A percentile compares a stretch with the other conserved stretches of the same genome.
Conservation (phyloP, 495 filamentous ascomycete species). For the Aspergillus baeticus region DNA sequence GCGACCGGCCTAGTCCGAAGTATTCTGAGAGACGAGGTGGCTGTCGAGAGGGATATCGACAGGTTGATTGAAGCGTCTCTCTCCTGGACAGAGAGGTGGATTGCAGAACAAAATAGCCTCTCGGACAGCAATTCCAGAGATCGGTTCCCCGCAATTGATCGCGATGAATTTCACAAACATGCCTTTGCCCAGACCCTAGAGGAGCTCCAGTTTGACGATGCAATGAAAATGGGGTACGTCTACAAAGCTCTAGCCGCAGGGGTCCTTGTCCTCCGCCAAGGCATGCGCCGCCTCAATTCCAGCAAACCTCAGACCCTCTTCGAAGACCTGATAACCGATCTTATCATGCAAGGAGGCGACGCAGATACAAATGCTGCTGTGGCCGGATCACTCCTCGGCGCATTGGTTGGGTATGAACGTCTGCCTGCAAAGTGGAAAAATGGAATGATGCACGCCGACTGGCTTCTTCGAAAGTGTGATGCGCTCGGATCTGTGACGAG, state of each 20-base stretch:
- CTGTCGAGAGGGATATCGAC: not conserved
- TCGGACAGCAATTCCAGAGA: not conserved
- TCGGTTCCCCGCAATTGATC: not conserved
- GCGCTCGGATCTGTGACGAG: not conserved
- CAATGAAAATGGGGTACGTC: constrained; percentile 3
- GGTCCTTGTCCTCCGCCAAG: not conserved
- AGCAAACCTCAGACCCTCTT: not conserved
- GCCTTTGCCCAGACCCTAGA: not conserved
- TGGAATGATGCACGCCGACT: not conserved
- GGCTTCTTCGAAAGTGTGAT: not conserved
- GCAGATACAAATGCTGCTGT: constrained; percentile 3
- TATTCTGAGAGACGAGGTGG: not conserved
- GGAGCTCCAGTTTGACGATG: not conserved
- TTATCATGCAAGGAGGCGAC: not conserved
- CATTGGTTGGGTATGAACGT: not conserved
- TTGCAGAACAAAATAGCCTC: not conserved
- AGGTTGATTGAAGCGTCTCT: not conserved
- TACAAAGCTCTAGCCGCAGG: not conserved
- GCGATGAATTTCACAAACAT: not conserved
- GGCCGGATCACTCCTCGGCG: not conserved
- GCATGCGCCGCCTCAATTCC: not conserved
- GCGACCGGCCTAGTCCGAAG: not conserved
- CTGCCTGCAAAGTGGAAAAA: not conserved
- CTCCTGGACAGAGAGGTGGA: not conserved
- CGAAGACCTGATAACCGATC: not conserved